A percentile compares a stretch with the other conserved stretches of the same genome.
phyloP scores from a whole-genome alignment of 2,329 filamentous ascomycete species.

The Beauveria varroae region DNA sequence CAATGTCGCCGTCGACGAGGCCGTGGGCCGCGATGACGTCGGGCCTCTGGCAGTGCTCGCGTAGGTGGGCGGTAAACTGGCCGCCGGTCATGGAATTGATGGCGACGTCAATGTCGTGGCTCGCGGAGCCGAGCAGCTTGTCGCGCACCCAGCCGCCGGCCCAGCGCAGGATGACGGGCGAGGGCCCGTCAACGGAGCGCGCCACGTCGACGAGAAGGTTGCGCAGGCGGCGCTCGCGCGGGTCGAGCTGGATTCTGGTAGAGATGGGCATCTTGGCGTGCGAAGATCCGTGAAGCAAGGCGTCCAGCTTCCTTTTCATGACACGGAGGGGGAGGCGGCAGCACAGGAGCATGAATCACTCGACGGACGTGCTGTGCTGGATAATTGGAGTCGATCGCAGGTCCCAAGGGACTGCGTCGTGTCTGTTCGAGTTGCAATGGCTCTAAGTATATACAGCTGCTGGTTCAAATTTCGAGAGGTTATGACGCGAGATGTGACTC shows the following conservation, averaged over 20 bases:
- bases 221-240: slow-evolving; percentile 64
- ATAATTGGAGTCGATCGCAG: not conserved
- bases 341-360: slow-evolving; percentile 5
- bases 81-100: slow-evolving; percentile 82
- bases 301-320: slow-evolving; percentile 29
- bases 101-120: slow-evolving; percentile 77
- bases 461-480: not conserved
- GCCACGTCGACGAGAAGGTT: slow-evolving; percentile 79
- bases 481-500: not conserved
- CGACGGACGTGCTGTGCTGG: not conserved
- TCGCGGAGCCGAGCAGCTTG: slow-evolving; percentile 64
- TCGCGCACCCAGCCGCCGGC: slow-evolving; percentile 85
- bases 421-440: not conserved
- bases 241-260: slow-evolving; percentile 48
- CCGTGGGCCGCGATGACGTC: slow-evolving; percentile 55
- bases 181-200: slow-evolving; percentile 44
- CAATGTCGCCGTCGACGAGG: slow-evolving; percentile 52
- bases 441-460: not conserved
- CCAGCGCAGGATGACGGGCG: slow-evolving; percentile 59
- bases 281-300: slow-evolving; percentile 18
- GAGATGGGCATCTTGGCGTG: slow-evolving; percentile 16
- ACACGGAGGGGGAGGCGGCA: slow-evolving; percentile 13
- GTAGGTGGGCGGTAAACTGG: slow-evolving; percentile 62
- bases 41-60: slow-evolving; percentile 56
- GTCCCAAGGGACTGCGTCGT: slow-evolving; percentile 5